Evolutionary conservation across 2,329 filamentous ascomycete genomes (phyloP).

Genomic region (Apiospora hydei): DNA sequence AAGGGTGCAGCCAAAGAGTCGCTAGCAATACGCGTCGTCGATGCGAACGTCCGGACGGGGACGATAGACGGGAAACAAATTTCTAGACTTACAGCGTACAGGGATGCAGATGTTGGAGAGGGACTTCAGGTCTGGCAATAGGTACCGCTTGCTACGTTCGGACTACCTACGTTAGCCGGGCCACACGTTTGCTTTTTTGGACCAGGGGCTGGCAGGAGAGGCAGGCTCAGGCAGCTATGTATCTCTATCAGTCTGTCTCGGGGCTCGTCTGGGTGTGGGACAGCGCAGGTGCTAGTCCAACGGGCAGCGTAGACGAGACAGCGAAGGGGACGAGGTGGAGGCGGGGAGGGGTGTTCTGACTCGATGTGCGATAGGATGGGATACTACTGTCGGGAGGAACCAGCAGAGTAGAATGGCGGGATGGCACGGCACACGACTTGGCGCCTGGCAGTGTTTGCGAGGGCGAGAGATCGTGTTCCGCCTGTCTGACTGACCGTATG

Average conservation of each 20-base stretch:
- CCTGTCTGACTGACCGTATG: not conserved
- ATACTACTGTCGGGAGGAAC: not conserved
- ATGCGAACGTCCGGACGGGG: slow-evolving; percentile 7
- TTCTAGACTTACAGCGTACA: slow-evolving; percentile 13
- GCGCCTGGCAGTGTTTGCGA: not conserved
- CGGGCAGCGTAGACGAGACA: not conserved
- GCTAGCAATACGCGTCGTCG: not conserved
- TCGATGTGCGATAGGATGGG: not conserved
- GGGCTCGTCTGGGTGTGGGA: not conserved
- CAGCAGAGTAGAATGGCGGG: not conserved
- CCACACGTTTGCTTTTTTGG: slow-evolving; percentile 11
- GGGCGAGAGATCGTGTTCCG: too few relatives aligned
- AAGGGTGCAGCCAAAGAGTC: not conserved
- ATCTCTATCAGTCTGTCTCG: not conserved
- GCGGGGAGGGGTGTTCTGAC: slow-evolving; percentile 1
- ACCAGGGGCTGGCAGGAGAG: not conserved
- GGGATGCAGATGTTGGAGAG: slow-evolving; percentile 8
- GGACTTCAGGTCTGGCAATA: not conserved
- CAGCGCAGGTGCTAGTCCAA: not conserved
- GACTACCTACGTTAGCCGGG: not conserved
- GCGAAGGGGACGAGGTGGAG: not conserved
- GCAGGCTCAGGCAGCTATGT: not conserved
- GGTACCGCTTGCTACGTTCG: not conserved
- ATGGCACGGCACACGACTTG: not conserved
- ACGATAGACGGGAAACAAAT: slow-evolving; percentile 3